Evolutionary conservation across 176 grass and related monocot species (phyloP).

Genomic region (Microstegium vimineum): DNA sequence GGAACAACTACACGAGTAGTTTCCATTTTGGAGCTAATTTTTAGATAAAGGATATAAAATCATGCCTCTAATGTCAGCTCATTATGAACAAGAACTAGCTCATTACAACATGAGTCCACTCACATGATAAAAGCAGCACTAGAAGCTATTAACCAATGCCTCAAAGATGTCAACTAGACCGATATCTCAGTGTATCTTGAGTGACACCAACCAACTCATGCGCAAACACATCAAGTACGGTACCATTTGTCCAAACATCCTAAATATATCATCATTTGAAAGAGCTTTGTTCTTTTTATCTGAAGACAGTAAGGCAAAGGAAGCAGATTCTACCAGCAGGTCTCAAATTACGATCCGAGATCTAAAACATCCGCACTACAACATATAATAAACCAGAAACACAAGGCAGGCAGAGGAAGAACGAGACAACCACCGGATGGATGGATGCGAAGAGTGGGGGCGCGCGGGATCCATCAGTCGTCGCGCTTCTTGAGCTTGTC

Average conservation of each 20-base stretch:
- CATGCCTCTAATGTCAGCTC: background rate
- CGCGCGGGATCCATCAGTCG: background rate
- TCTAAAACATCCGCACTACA: conserved; percentile 13
- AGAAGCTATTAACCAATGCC: background rate
- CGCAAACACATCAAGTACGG: background rate
- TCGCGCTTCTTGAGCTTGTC: conserved; percentile 83
- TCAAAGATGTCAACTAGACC: background rate
- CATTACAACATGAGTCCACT: background rate
- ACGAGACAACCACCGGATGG: background rate
- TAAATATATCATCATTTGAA: background rate
- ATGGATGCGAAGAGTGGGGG: background rate
- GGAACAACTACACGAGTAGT: background rate
- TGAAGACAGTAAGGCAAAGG: background rate
- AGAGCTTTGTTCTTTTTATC: background rate
- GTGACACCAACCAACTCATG: background rate
- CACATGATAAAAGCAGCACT: background rate
- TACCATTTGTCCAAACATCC: background rate
- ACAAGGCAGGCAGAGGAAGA: background rate
- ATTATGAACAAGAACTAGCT: background rate
- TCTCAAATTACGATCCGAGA: conserved; percentile 15
- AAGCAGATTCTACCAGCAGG: background rate
- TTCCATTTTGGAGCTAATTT: background rate
- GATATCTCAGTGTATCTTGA: background rate
- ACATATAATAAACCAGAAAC: background rate
- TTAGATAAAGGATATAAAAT: background rate